A percentile compares a stretch with the other conserved stretches of the same genome.
Conservation (phyloP, 192 early-diverging fungal genomes). For the Dissophora globulifera region DNA sequence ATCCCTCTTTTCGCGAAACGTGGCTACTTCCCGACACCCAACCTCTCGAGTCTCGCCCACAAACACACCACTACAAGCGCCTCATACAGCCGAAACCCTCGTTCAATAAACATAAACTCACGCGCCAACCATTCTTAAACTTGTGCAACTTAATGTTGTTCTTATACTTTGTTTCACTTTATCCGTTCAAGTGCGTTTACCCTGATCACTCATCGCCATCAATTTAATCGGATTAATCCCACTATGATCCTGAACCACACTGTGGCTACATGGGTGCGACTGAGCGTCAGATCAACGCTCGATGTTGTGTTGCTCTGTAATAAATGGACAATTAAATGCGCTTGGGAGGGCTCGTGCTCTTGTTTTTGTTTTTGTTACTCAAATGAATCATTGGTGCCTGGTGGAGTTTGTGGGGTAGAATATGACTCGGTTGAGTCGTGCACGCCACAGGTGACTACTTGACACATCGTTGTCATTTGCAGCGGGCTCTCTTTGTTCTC, state of each 20-base stretch:
- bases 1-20: constrained; percentile 24
- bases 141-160: neutral
- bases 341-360: too few relatives aligned
- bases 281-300: constrained; percentile 43
- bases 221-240: neutral
- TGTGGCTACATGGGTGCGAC: constrained; percentile 3
- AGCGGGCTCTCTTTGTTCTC: too few relatives aligned
- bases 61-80: constrained; percentile 41
- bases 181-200: neutral
- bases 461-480: too few relatives aligned
- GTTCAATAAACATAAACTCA: constrained; percentile 48
- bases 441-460: too few relatives aligned
- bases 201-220: neutral
- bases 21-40: constrained; percentile 34
- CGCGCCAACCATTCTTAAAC: constrained; percentile 37
- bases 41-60: constrained; percentile 17
- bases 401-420: too few relatives aligned
- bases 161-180: neutral
- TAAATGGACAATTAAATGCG: too few relatives aligned
- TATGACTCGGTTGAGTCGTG: too few relatives aligned
- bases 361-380: too few relatives aligned
- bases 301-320: constrained; percentile 29
- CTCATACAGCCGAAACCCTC: constrained; percentile 38
- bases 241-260: constrained; percentile 20
- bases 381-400: too few relatives aligned